Conservation (phyloP, 768 basidiomycete species). For the Melanogaster broomeanus region DNA sequence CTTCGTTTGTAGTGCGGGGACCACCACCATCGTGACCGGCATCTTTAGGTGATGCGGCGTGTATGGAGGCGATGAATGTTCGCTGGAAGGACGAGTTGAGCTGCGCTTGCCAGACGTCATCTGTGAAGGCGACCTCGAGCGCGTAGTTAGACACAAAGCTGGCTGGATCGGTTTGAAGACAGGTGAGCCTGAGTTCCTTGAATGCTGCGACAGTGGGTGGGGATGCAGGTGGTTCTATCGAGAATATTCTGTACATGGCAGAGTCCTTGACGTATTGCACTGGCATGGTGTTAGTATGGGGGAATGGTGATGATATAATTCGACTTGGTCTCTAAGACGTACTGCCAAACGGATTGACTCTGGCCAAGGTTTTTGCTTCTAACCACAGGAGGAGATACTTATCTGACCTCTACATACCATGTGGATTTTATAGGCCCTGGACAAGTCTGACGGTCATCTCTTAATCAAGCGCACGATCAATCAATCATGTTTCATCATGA, state of each 20-base stretch:
- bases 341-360: no score
- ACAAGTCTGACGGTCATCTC: no score
- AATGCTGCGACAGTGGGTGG: constrained; percentile 25
- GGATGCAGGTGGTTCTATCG: constrained; percentile 15
- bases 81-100: constrained; percentile 11
- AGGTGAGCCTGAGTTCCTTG: constrained; percentile 21
- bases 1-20: not conserved
- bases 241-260: constrained; percentile 13
- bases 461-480: no score
- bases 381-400: no score
- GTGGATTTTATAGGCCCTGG: no score
- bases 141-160: constrained; percentile 24
- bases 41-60: no score
- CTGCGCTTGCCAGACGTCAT: constrained; percentile 23
- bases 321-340: no score
- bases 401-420: no score
- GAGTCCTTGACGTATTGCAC: not conserved
- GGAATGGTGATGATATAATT: not conserved
- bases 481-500: no score
- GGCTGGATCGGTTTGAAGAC: constrained; percentile 21
- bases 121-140: constrained; percentile 20
- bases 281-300: not conserved
- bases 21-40: no score
- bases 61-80: constrained; percentile 16
- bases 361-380: no score